These are phyloP conservation scores for Colletotrichum magnum DNA, from an alignment of 2,329 filamentous ascomycete species.

Conservation along the genomic window DNA sequence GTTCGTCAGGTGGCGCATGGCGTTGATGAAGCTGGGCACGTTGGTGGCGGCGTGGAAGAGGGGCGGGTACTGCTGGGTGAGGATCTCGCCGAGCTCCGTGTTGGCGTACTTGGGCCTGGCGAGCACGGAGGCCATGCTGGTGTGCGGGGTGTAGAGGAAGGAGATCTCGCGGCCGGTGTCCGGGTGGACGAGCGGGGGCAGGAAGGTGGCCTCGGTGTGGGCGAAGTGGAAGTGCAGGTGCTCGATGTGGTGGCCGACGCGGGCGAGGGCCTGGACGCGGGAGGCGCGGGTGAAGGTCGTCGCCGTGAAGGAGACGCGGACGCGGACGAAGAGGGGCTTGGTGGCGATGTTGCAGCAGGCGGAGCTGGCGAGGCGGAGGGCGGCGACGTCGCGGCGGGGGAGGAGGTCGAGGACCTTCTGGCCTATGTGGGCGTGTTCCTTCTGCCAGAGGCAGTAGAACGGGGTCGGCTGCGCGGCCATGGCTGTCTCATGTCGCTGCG, in stretches of 20 bases:
- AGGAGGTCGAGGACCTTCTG: constrained; percentile 65
- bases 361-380: constrained; percentile 76
- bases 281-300: constrained; percentile 82
- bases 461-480: constrained; percentile 64
- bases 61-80: constrained; percentile 89
- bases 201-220: constrained; percentile 83
- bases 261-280: constrained; percentile 80
- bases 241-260: constrained; percentile 84
- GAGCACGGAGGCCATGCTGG: constrained; percentile 72
- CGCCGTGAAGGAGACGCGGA: constrained; percentile 79
- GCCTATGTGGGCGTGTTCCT: constrained; percentile 58
- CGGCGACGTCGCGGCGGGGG: constrained; percentile 66
- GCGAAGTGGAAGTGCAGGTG: constrained; percentile 83
- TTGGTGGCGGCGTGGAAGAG: constrained; percentile 93
- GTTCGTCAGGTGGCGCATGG: constrained; percentile 77
- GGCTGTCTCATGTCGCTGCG: constrained; percentile 62
- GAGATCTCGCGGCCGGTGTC: constrained; percentile 81
- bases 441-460: constrained; percentile 71
- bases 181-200: constrained; percentile 87
- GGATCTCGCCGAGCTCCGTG: constrained; percentile 82
- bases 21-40: constrained; percentile 85
- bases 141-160: constrained; percentile 87
- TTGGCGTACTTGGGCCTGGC: constrained; percentile 84
- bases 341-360: constrained; percentile 80
- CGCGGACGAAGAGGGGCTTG: constrained; percentile 77